phyloP scores from a whole-genome alignment of 345 rosid species.

The Cochlearia excelsa region DNA sequence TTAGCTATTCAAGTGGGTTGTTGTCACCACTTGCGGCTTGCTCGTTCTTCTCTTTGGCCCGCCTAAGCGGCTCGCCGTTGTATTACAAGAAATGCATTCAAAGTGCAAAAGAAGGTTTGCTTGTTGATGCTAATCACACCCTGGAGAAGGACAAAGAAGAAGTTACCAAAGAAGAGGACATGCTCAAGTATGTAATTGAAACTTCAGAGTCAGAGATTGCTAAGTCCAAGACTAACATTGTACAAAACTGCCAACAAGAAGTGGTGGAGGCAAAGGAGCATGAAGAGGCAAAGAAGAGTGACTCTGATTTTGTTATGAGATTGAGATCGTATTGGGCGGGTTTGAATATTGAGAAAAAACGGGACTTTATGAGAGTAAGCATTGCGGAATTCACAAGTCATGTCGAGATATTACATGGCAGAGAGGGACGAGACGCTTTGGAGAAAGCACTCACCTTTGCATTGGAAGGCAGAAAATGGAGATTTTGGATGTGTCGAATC shows the following conservation, averaged over 20 bases:
- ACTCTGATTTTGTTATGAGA: background rate
- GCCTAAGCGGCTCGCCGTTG: background rate
- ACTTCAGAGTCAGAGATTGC: background rate
- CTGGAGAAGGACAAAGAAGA: no score
- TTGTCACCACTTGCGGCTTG: background rate
- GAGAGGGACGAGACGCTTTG: slow-evolving; percentile 4
- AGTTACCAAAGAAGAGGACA: no score
- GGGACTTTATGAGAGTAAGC: slow-evolving; percentile 8
- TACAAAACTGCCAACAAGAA: background rate
- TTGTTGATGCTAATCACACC: background rate
- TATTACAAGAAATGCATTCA: slow-evolving; percentile 8
- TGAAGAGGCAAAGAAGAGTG: background rate
- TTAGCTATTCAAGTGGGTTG: background rate
- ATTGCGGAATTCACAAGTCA: background rate
- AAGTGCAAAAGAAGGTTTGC: background rate
- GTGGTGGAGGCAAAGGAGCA: background rate
- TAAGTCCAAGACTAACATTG: background rate
- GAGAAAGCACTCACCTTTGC: slow-evolving; percentile 6
- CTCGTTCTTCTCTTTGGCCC: background rate
- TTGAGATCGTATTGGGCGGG: slow-evolving; percentile 13
- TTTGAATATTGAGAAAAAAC: slow-evolving; percentile 14
- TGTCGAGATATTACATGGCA: slow-evolving; percentile 3
- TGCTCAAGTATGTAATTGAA: background rate
- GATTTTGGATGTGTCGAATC: slow-evolving; percentile 17
- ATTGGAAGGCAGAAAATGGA: slow-evolving; percentile 6